These are phyloP conservation scores for Aspergillus unguis DNA, from an alignment of 2,329 filamentous ascomycete species.

Conservation along the genomic window DNA sequence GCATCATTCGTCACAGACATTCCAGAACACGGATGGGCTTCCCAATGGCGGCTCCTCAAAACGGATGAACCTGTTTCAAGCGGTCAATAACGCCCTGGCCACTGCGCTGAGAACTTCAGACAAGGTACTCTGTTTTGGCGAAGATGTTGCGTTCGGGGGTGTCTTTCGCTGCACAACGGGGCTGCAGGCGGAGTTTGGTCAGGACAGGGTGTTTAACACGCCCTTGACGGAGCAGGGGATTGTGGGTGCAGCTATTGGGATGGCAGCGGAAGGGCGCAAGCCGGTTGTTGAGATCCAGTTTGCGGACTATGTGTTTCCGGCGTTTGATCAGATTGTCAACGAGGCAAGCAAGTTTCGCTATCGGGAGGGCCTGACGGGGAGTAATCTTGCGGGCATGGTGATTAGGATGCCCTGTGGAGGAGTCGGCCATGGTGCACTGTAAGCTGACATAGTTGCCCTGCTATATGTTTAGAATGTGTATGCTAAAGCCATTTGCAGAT, in stretches of 20 bases:
- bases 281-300: constrained; percentile 95
- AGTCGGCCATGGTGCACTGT: constrained; percentile 82
- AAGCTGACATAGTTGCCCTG: constrained; percentile 13
- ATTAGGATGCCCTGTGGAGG: constrained; percentile 87
- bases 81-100: constrained; percentile 84
- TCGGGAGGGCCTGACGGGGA: constrained; percentile 63
- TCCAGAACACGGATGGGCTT: not conserved
- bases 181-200: constrained; percentile 80
- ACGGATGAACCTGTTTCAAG: constrained; percentile 89
- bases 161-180: constrained; percentile 95
- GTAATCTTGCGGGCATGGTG: constrained; percentile 72
- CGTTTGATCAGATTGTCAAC: constrained; percentile 91
- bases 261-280: constrained; percentile 85
- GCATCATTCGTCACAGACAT: not conserved
- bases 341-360: constrained; percentile 88
- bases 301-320: constrained; percentile 89
- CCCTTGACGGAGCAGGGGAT: constrained; percentile 93
- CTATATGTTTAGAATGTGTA: constrained; percentile 13
- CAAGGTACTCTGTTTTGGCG: constrained; percentile 85
- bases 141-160: constrained; percentile 95
- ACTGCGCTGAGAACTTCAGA: constrained; percentile 81
- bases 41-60: constrained; percentile 57
- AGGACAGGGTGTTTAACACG: constrained; percentile 91
- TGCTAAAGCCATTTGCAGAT: constrained; percentile 26
- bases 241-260: constrained; percentile 86